Evolutionary conservation across 441 rosid species (phyloP), one percentile per base, ranked within the genome.

Genomic region (Manihot esculenta): DNA sequence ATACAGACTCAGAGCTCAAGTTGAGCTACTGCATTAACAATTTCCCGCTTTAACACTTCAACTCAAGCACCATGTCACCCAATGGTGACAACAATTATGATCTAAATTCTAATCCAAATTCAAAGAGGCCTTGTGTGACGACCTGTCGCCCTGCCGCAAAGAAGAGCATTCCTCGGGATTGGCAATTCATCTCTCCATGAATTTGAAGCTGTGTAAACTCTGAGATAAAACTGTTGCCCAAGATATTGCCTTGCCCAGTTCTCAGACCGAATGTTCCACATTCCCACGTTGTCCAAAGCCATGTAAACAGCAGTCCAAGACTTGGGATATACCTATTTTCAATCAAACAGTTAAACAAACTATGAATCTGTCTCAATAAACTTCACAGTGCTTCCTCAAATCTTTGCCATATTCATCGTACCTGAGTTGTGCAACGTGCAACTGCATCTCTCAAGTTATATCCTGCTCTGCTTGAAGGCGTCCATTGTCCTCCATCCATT

Each of bases 211-310:
- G 97, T 85, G 77, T 74, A 87, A 44, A 90, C 97, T 48, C 95
- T 86, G 71, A 92, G 57, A 64, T 95, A 95, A 41, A 92, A 82
- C 59, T 95, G 99, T 74, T 95, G 99, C 21, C 98, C 98, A 20
- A 89, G 79, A 80, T 94, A 94, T 33, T 89, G 97, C 71, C 96
- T 78, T 14, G 89, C 92, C 94, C 97, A 88, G 73, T 76, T 83
- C 77, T 95, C 99, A 0, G 99, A 86, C 71, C 97, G 84, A 71
- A 92, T 17, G 82, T 92, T 90, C 98, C 99, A 95, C 98, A 92
- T 92, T 45, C 99, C 99, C 17, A 86, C 97, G 10, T 95, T 92
- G 84, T 95, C 98, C 20, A 95, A 73, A 2, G 99, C 84, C 78
- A 92, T 78, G 75, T 89, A 89, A 58, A 95, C 83, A 1, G 99